Conservation (phyloP, 208 protist species). For the Acanthamoeba sp. region DNA sequence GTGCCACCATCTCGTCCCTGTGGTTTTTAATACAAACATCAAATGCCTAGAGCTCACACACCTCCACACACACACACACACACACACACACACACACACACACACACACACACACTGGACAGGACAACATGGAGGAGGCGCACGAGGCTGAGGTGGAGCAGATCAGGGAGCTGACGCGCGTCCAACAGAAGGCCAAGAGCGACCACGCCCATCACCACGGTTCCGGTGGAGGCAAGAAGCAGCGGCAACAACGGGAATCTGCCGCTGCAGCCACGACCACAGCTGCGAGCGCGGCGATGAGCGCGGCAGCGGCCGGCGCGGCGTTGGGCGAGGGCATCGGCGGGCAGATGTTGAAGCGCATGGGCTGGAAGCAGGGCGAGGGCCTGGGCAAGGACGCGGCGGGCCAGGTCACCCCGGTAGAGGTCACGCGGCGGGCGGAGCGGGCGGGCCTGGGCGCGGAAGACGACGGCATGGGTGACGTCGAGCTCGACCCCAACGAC, state of each 20-base stretch:
- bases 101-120: neutral
- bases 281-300: neutral
- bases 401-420: constrained; percentile 24
- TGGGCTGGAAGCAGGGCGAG: constrained; percentile 76
- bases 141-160: constrained; percentile 60
- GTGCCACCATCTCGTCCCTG: neutral
- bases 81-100: too few relatives aligned
- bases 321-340: constrained; percentile 68
- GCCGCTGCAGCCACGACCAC: neutral
- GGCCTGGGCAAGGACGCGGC: constrained; percentile 74
- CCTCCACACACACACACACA: too few relatives aligned
- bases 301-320: neutral
- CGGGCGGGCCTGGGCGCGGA: constrained; percentile 13
- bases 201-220: neutral
- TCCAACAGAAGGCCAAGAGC: neutral
- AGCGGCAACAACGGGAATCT: neutral
- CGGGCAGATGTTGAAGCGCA: constrained; percentile 67
- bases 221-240: neutral
- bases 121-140: constrained; percentile 31
- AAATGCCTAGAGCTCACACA: neutral
- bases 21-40: too few relatives aligned
- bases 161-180: constrained; percentile 18
- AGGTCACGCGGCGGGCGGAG: constrained; percentile 18
- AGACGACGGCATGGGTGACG: constrained; percentile 9
- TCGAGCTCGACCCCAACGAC: constrained; percentile 56